Percentiles rank a stretch among this genome's conserved stretches.
These are phyloP conservation scores for Colletotrichum orchidophilum DNA, from an alignment of 2,329 filamentous ascomycete species.

Conservation along the genomic window DNA sequence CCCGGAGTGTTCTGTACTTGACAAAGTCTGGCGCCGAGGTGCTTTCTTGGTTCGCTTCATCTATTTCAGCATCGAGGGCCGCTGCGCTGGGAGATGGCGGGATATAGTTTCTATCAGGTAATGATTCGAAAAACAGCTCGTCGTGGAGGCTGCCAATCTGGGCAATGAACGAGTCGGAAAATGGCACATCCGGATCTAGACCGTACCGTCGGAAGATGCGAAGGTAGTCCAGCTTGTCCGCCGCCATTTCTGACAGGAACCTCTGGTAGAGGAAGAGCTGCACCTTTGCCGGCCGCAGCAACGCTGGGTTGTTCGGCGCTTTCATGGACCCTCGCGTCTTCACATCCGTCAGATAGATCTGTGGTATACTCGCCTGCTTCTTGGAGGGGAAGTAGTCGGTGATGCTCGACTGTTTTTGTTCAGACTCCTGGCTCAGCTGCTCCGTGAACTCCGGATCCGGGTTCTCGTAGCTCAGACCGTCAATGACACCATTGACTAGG, in stretches of 20 bases:
- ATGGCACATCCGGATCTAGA: conserved; percentile 70
- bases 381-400: conserved; percentile 50
- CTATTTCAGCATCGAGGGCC: conserved; percentile 35
- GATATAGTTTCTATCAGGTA: background rate
- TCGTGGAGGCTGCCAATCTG: conserved; percentile 77
- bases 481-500: conserved; percentile 89
- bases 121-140: conserved; percentile 63
- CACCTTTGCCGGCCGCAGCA: conserved; percentile 81
- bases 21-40: conserved; percentile 47
- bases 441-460: conserved; percentile 78
- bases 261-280: conserved; percentile 92
- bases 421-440: conserved; percentile 53
- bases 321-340: conserved; percentile 80
- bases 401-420: conserved; percentile 49
- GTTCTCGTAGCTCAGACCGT: conserved; percentile 81
- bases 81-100: conserved; percentile 39
- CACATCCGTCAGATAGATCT: conserved; percentile 83
- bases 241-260: conserved; percentile 80
- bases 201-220: conserved; percentile 76
- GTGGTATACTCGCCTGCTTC: conserved; percentile 37
- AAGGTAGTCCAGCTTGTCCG: conserved; percentile 74
- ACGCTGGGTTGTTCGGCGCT: conserved; percentile 70
- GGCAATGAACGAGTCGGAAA: conserved; percentile 83
- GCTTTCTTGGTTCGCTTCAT: background rate
- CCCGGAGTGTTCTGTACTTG: conserved; percentile 58